These are phyloP conservation scores for Coriolopsis trogii DNA, from an alignment of 1,284 basidiomycete species.

Conservation along the genomic window DNA sequence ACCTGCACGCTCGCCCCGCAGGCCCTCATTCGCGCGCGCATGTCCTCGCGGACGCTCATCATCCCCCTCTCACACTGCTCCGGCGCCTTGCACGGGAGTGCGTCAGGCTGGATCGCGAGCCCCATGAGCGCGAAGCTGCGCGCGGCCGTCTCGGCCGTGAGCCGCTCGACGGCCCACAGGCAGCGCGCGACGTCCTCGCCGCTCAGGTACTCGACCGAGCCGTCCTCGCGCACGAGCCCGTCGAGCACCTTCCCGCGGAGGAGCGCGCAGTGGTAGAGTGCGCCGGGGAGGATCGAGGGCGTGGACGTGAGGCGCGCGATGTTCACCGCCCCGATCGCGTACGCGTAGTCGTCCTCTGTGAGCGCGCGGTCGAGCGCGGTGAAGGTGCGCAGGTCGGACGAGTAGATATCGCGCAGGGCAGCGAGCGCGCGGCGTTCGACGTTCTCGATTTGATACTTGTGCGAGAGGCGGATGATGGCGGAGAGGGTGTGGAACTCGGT, in stretches of 20 bases:
- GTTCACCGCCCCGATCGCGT: constrained; percentile 1
- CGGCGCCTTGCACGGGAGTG: too few species aligned
- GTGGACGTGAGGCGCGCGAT: constrained; percentile 5
- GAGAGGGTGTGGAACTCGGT: not conserved
- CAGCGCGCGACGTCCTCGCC: constrained; percentile 3
- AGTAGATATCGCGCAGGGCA: not conserved
- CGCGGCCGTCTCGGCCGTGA: too few species aligned
- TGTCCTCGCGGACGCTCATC: too few species aligned
- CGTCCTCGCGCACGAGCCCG: constrained; percentile 3
- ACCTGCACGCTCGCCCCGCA: too few species aligned
- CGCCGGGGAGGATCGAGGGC: constrained; percentile 1
- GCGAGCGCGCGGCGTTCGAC: not conserved
- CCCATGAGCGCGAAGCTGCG: too few species aligned
- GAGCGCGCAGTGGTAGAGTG: not conserved
- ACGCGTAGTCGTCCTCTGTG: not conserved
- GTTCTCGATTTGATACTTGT: constrained; percentile 10
- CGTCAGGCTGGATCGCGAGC: too few species aligned
- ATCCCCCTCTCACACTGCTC: too few species aligned
- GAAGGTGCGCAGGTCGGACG: not conserved
- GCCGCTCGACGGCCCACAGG: constrained; percentile 1
- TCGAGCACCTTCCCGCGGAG: not conserved
- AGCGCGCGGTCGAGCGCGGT: not conserved
- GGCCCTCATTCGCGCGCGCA: too few species aligned
- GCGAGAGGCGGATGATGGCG: constrained; percentile 4
- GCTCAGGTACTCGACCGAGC: too few species aligned